Evolutionary conservation across 768 basidiomycete species (phyloP).

Genomic region (Xerocomus spinulosus): DNA sequence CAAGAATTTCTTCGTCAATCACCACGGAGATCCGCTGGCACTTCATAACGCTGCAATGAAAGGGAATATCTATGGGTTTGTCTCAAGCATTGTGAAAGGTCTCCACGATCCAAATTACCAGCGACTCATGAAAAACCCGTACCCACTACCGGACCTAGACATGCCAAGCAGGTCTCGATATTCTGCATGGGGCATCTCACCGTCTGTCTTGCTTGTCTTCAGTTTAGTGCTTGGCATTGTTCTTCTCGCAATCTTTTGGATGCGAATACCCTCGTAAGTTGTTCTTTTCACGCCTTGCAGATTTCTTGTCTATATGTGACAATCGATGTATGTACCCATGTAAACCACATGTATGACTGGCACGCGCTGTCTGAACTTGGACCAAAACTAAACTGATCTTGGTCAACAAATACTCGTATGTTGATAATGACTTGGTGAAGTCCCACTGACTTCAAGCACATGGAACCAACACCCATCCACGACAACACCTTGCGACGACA

Average conservation of each 20-base stretch:
- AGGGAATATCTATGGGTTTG: slow-evolving; percentile 30
- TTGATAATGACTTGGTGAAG: too few species aligned
- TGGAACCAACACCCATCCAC: too few species aligned
- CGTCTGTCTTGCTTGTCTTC: not conserved
- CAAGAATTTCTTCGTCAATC: slow-evolving; percentile 28
- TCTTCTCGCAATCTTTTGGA: not conserved
- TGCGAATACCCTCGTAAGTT: not conserved
- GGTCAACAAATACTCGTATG: too few species aligned
- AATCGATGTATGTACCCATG: too few species aligned
- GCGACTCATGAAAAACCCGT: slow-evolving; percentile 31
- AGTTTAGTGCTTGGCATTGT: not conserved
- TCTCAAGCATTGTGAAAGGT: slow-evolving; percentile 16
- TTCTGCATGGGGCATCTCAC: not conserved
- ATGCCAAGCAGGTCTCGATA: too few species aligned
- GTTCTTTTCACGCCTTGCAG: too few species aligned
- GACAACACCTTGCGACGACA: too few species aligned
- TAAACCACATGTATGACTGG: too few species aligned
- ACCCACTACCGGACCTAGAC: slow-evolving; percentile 11
- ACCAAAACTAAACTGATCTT: too few species aligned
- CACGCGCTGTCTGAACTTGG: too few species aligned
- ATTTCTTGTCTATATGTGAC: too few species aligned
- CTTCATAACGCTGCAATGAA: slow-evolving; percentile 35
- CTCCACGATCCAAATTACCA: slow-evolving; percentile 23
- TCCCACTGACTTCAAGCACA: too few species aligned
- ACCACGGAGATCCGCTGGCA: slow-evolving; percentile 25